These are phyloP conservation scores for Amylostereum areolatum DNA, from an alignment of 1,284 basidiomycete species.

Conservation along the genomic window DNA sequence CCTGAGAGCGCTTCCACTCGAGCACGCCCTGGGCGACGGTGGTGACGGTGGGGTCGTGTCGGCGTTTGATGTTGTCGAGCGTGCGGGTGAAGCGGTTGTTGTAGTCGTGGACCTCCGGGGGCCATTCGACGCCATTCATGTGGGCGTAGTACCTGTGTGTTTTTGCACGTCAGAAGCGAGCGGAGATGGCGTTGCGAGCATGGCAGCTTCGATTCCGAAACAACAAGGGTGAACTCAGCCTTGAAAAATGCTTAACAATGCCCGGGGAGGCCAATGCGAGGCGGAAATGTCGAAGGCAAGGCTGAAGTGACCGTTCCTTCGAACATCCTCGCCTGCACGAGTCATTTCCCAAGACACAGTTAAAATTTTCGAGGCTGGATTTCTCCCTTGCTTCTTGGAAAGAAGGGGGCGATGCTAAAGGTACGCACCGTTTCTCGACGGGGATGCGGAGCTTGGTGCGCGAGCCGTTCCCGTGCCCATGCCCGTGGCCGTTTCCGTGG, in stretches of 20 bases:
- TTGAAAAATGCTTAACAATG: too few species aligned
- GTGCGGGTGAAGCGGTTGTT: conserved; percentile 88
- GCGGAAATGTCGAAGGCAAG: too few species aligned
- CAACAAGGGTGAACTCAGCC: too few species aligned
- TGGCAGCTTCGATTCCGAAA: too few species aligned
- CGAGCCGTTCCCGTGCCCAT: conserved; percentile 28
- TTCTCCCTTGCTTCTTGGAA: background rate
- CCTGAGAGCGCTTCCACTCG: conserved; percentile 69
- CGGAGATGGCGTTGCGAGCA: too few species aligned
- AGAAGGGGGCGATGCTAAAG: conserved; percentile 1
- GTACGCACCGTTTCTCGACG: conserved; percentile 58
- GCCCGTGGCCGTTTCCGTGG: conserved; percentile 24
- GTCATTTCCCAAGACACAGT: too few species aligned
- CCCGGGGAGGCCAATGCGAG: too few species aligned
- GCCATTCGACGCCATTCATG: conserved; percentile 69
- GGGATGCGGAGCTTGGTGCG: conserved; percentile 67
- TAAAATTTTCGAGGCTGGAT: background rate
- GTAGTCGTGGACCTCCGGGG: conserved; percentile 91
- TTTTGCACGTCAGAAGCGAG: too few species aligned
- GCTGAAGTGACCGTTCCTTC: too few species aligned
- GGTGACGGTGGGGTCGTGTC: conserved; percentile 97
- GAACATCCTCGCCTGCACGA: too few species aligned
- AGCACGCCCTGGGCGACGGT: conserved; percentile 90
- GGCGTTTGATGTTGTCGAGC: conserved; percentile 86
- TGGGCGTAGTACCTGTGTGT: conserved; percentile 77